Conservation (phyloP, 2,329 filamentous ascomycete genomes). For the Diaporthe longicolla region DNA sequence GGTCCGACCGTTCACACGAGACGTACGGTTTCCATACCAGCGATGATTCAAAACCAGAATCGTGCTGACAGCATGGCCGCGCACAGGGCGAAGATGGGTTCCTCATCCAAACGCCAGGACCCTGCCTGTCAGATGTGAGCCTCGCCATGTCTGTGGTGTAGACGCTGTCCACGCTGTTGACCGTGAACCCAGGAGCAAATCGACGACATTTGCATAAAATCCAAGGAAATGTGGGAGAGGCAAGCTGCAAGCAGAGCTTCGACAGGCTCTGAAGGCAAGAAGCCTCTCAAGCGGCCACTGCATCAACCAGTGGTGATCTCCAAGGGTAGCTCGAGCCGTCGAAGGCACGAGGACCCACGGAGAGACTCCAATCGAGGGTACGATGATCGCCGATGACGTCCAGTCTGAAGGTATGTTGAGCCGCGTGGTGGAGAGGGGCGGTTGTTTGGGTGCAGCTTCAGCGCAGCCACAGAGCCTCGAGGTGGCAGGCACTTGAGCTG, state of each 20-base stretch:
- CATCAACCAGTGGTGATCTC: slow-evolving; percentile 69
- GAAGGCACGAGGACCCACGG: slow-evolving; percentile 54
- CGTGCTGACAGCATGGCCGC: slow-evolving; percentile 32
- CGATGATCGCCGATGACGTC: slow-evolving; percentile 50
- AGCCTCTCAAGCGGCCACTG: slow-evolving; percentile 68
- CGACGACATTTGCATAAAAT: slow-evolving; percentile 73
- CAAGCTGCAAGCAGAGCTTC: slow-evolving; percentile 66
- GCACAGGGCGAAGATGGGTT: slow-evolving; percentile 72
- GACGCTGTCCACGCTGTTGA: slow-evolving; percentile 44
- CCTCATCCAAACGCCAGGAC: slow-evolving; percentile 70
- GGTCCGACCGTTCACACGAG: slow-evolving; percentile 68
- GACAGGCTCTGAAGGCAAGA: slow-evolving; percentile 58
- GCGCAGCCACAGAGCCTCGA: slow-evolving; percentile 36
- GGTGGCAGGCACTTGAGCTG: slow-evolving; percentile 42
- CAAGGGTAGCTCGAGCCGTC: slow-evolving; percentile 54
- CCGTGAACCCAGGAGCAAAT: slow-evolving; percentile 68
- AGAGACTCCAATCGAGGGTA: slow-evolving; percentile 46
- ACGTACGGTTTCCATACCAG: slow-evolving; percentile 58
- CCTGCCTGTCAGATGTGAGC: slow-evolving; percentile 72
- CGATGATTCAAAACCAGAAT: neutral
- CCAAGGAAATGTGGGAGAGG: slow-evolving; percentile 70
- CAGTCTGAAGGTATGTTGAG: slow-evolving; percentile 31
- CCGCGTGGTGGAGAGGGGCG: neutral
- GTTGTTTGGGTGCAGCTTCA: neutral
- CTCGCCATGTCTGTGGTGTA: slow-evolving; percentile 14